Evolutionary conservation across 768 basidiomycete genomes (phyloP).

Genomic region (Nidularia pulvinata): DNA sequence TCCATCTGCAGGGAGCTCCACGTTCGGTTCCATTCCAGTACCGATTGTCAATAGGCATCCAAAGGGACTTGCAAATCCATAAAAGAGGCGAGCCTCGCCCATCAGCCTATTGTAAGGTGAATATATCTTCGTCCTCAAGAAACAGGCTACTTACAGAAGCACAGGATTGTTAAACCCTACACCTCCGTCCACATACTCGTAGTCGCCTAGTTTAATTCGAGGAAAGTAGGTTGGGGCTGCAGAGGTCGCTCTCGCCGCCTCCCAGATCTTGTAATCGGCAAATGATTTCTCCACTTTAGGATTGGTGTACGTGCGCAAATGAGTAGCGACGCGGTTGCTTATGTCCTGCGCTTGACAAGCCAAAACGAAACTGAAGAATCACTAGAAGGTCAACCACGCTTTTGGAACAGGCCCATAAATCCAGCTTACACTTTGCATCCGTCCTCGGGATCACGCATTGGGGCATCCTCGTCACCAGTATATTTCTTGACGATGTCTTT

Average conservation of each 20-base stretch:
- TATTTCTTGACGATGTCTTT: constrained; percentile 18
- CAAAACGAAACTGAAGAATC: constrained; percentile 19
- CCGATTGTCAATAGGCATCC: no score
- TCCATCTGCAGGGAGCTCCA: no score
- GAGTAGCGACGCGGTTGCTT: constrained; percentile 20
- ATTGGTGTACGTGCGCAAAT: constrained; percentile 23
- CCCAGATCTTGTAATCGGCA: constrained; percentile 25
- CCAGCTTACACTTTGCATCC: constrained; percentile 24
- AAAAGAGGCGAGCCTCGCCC: no score
- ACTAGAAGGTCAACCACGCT: not conserved
- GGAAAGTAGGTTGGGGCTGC: constrained; percentile 30
- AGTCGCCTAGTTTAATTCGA: constrained; percentile 17
- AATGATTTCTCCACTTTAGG: constrained; percentile 19
- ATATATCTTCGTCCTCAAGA: no score
- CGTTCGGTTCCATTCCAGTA: no score
- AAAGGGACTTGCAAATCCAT: no score
- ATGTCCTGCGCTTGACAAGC: constrained; percentile 17
- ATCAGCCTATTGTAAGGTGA: no score
- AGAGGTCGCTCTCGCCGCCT: constrained; percentile 29
- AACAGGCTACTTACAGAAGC: no score
- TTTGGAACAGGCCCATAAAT: not conserved
- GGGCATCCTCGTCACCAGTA: constrained; percentile 19
- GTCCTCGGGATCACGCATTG: constrained; percentile 17
- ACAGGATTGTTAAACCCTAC: constrained; percentile 25
- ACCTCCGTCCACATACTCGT: constrained; percentile 28